Base-by-base conservation (phyloP, 768 basidiomycete species). In the Gelatoporia subvermispora region DNA sequence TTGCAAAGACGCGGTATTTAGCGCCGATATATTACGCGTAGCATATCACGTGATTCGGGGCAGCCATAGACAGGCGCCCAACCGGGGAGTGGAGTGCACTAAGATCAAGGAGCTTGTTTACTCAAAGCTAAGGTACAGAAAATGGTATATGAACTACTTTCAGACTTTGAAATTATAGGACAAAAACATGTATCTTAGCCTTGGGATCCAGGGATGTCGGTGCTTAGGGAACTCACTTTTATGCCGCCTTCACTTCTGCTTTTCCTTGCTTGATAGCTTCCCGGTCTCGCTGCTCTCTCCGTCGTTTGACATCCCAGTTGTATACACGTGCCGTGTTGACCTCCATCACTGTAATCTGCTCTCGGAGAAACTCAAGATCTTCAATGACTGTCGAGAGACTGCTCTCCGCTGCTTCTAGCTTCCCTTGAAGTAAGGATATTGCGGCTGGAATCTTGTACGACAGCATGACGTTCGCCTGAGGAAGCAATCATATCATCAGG, bases 301-400 rank as follows among this genome's bases (percentile, higher is more conserved):
- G 72, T 55, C 84, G 69, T 63, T 90, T 91, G 23, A 95, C 92
- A 62, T 95, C 93, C 87, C 88, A 94, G 62, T 98, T 99, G 64
- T 95, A 97, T 45, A 95, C 85, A 34, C 95, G 75, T 4, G 95
- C 95, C 11, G 90, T 93, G 62, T 98, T 98, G 35, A 82, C 81
- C 62, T 99, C 94, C 89, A 97, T 96, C 9, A 96, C 81, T 4
- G 96, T 98, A 45, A 93, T 75, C 65, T 99, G 96, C 62, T 98
- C 96, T 44, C 92, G 74, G 50, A 98, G 68, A 64, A 90, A 99
- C 62, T 93, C 93, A 18, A 96, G 73, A 64, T 98, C 96, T 59
- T 94, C 91, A 37, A 85, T 72, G 0, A 85, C 82, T 61, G 84
- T 82, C 22, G 72, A 60, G 43, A 95, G 68, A 48, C 73, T 79